phyloP scores from a whole-genome alignment of 1,284 basidiomycete genomes.

The Inonotus hispidus region DNA sequence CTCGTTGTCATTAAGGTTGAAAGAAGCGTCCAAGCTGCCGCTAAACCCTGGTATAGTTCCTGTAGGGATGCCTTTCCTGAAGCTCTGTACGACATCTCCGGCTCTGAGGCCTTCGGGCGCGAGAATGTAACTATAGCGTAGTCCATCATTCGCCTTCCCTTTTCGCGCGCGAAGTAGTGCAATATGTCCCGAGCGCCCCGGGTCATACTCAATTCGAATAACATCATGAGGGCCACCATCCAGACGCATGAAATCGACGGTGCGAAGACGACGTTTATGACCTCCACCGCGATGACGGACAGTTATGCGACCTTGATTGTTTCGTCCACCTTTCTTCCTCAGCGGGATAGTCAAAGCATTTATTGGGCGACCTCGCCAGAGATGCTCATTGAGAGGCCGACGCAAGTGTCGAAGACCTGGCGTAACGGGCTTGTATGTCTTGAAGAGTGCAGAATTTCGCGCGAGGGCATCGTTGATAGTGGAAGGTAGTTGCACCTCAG shows the following conservation, averaged over 20 bases:
- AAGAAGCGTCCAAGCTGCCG: slow-evolving; percentile 34
- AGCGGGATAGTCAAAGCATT: slow-evolving; percentile 81
- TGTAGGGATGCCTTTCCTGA: slow-evolving; percentile 75
- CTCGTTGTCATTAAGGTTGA: slow-evolving; percentile 36
- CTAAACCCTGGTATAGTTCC: slow-evolving; percentile 67
- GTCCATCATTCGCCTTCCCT: slow-evolving; percentile 37
- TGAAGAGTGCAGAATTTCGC: slow-evolving; percentile 59
- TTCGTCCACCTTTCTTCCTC: slow-evolving; percentile 85
- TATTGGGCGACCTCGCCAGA: slow-evolving; percentile 81
- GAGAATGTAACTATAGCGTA: slow-evolving; percentile 81
- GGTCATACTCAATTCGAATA: slow-evolving; percentile 95
- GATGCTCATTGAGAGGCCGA: slow-evolving; percentile 73
- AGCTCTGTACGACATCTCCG: slow-evolving; percentile 87
- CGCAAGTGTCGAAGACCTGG: slow-evolving; percentile 86
- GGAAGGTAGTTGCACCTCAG: slow-evolving; percentile 28
- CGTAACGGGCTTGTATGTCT: slow-evolving; percentile 87
- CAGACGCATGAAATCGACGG: slow-evolving; percentile 81
- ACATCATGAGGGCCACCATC: slow-evolving; percentile 83
- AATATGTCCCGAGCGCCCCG: slow-evolving; percentile 90
- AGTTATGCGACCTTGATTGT: slow-evolving; percentile 81
- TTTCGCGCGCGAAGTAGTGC: slow-evolving; percentile 73
- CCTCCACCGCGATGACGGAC: slow-evolving; percentile 89
- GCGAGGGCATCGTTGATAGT: slow-evolving; percentile 33
- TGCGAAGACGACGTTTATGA: slow-evolving; percentile 81
- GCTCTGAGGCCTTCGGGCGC: slow-evolving; percentile 87